Evolutionary conservation across 192 early-diverging fungal genomes (phyloP).

Genomic region (Coemansia sp.): DNA sequence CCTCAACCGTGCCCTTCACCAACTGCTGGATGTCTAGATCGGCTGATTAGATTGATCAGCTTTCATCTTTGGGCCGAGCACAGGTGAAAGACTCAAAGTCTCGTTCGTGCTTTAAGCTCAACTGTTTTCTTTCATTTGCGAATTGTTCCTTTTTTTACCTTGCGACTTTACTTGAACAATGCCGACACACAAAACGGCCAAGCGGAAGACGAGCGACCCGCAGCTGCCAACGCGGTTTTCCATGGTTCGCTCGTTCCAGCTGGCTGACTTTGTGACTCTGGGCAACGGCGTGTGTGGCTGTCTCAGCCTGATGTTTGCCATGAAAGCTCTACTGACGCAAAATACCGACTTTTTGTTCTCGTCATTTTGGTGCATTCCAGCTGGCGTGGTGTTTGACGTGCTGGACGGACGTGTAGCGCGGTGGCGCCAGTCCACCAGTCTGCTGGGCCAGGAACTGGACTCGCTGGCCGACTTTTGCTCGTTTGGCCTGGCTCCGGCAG

Average conservation of each 20-base stretch:
- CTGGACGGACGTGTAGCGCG: slow-evolving; percentile 79
- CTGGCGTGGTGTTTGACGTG: slow-evolving; percentile 70
- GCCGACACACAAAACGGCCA: slow-evolving; percentile 15
- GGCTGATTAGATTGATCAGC: not conserved
- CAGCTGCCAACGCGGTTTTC: slow-evolving; percentile 49
- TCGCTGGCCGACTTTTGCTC: slow-evolving; percentile 78
- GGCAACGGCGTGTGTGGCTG: slow-evolving; percentile 80
- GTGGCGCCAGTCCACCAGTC: slow-evolving; percentile 69
- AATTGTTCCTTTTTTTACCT: not conserved
- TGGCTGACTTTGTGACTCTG: slow-evolving; percentile 85
- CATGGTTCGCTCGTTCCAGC: slow-evolving; percentile 63
- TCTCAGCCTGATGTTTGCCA: slow-evolving; percentile 66
- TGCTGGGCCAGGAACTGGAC: slow-evolving; percentile 88
- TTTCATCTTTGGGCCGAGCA: not conserved
- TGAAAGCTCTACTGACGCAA: slow-evolving; percentile 67
- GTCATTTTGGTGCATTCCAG: slow-evolving; percentile 65
- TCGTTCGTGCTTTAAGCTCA: not conserved
- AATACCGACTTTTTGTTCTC: slow-evolving; percentile 60
- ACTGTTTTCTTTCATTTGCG: not conserved
- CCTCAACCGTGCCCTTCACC: slow-evolving; percentile 23
- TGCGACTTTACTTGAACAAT: not conserved
- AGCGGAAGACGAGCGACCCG: slow-evolving; percentile 43
- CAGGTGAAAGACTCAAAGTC: too few relatives aligned
- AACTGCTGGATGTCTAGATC: not conserved
- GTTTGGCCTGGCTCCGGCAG: slow-evolving; percentile 82